A percentile compares a stretch with the other conserved stretches of the same genome.
These are phyloP conservation scores for Pichia sp. DNA, from an alignment of 1,139 yeast genomes.

Conservation along the genomic window DNA sequence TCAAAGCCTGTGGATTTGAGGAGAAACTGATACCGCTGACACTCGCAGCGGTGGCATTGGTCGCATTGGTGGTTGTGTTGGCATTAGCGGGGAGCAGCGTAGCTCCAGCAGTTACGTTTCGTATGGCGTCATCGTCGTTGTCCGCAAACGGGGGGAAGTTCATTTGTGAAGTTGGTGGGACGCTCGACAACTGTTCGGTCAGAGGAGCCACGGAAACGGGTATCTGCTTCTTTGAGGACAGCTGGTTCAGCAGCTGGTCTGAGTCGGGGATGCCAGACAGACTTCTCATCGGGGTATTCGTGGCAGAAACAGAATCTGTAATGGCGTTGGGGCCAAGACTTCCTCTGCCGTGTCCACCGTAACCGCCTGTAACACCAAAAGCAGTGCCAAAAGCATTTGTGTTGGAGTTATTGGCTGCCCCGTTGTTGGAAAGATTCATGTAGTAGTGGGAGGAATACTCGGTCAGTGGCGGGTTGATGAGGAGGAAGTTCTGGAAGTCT, in stretches of 20 bases:
- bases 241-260: constrained; percentile 3
- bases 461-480: constrained; percentile 33
- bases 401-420: not conserved
- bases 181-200: not conserved
- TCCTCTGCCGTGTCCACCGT: not conserved
- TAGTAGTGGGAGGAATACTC: constrained; percentile 27
- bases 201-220: not conserved
- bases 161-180: not conserved
- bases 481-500: constrained; percentile 32
- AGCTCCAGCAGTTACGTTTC: not conserved
- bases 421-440: constrained; percentile 10
- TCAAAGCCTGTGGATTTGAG: not conserved
- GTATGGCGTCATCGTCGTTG: not conserved
- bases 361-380: not conserved
- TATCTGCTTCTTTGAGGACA: not conserved
- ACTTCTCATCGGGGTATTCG: too few relatives aligned
- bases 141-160: not conserved
- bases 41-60: too few relatives aligned
- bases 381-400: not conserved
- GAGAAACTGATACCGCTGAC: too few relatives aligned
- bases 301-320: too few relatives aligned
- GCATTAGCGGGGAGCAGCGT: not conserved
- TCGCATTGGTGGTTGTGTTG: not conserved
- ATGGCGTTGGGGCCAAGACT: not conserved
- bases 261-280: not conserved